Evolutionary conservation across 768 basidiomycete species (phyloP), one percentile per base, ranked within the genome.

Genomic region (Saitozyma sp.): DNA sequence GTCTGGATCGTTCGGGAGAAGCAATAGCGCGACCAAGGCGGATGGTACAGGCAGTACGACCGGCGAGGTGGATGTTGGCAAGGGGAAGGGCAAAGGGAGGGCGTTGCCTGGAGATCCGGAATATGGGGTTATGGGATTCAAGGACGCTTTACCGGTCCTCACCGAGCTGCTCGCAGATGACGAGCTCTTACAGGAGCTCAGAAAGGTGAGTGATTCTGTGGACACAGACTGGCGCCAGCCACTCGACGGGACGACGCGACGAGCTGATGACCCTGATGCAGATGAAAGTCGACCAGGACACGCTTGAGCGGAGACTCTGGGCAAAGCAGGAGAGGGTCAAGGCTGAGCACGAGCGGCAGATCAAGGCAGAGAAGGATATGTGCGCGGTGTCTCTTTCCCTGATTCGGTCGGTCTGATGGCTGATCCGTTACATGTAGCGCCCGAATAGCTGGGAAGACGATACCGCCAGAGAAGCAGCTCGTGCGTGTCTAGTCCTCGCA

Each of bases 211-310:
- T 68, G 9, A 20, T 29, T 29, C 5, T 5, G 29, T 29, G 29
- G 29, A 46, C 2, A 17, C n/a, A 46, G 45, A 13, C 2, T 46
- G 11, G 45, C 45, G 45, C 45, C n/a, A 13, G 13, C 6, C 45
- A 11, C 45, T 46, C n/a, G 45, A 11, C 11, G 45, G 11, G 13
- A 2, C n/a, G 45, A 46, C 45, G 45, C 45, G n/a, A 46, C 6
- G 45, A 2, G 50, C 38, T 45, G 56, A 51, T 50, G 29, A 29
- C 29, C 29, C 29, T 2, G 13, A 9, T 10, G n/a, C 48, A 75
- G 74, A 71, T 76, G 71, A 76, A 76, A 52, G 66, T 61, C 8
- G 74, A 76, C 11, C 74, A 76, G 54, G 70, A 76, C 53, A 54
- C 67, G 11, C 61, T 76, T 1, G 74, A 76, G 51, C 38, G 74